phyloP scores from a whole-genome alignment of 1,139 yeast genomes.

The Blastobotrys malaysiensis region DNA sequence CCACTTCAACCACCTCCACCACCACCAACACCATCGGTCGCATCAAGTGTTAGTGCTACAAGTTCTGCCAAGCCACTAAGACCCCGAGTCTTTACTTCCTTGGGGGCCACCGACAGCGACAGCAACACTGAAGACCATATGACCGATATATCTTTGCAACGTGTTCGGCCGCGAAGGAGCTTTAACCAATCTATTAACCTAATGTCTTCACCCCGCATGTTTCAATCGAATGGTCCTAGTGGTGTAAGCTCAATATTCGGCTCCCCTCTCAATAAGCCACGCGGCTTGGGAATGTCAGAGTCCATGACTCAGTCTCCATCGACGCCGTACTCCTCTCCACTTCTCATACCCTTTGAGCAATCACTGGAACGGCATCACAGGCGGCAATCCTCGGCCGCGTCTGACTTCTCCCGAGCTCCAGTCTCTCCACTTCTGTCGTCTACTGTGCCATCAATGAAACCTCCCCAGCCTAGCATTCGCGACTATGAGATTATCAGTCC shows the following conservation, averaged over 20 bases:
- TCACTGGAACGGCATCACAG: conserved; percentile 19
- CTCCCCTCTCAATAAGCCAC: not conserved
- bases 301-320: conserved; percentile 20
- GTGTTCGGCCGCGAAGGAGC: not conserved
- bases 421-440: conserved; percentile 77
- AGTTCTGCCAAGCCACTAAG: not conserved
- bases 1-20: not conserved
- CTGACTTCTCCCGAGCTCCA: conserved; percentile 46
- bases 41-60: not conserved
- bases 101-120: not conserved
- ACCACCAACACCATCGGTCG: not conserved
- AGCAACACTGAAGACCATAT: not conserved
- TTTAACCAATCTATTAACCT: not conserved
- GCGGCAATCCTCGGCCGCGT: conserved; percentile 26
- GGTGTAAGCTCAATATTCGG: not conserved
- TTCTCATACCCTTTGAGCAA: conserved; percentile 27
- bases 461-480: conserved; percentile 59
- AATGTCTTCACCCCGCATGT: not conserved
- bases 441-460: conserved; percentile 40
- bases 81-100: not conserved
- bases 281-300: not conserved
- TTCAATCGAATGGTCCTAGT: not conserved
- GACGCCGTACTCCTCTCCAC: conserved; percentile 29
- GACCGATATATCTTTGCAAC: not conserved
- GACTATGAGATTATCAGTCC: conserved; percentile 92